Evolutionary conservation across 1,284 basidiomycete species (phyloP).

Genomic region (Ustilago bromivora): DNA sequence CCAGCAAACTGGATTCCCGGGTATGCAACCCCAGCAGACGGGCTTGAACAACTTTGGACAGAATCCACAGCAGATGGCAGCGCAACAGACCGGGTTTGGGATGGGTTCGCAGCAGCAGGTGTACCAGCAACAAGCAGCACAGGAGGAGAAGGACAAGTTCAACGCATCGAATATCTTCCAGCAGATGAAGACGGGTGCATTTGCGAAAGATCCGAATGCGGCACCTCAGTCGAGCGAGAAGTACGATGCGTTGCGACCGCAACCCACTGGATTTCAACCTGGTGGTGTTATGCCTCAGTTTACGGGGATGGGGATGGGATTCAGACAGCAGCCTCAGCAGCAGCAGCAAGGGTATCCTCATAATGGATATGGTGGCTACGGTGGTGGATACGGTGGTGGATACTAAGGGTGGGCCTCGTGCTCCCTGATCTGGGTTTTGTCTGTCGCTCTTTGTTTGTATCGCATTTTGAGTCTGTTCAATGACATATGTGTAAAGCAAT

Average conservation of each 20-base stretch:
- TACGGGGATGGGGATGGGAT: constrained; percentile 34
- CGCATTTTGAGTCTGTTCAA: constrained; percentile 5
- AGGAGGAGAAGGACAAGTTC: constrained; percentile 57
- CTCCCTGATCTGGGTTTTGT: neutral
- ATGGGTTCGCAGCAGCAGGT: constrained; percentile 49
- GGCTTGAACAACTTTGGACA: constrained; percentile 44
- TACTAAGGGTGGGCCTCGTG: constrained; percentile 11
- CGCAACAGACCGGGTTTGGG: constrained; percentile 58
- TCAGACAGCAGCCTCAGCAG: constrained; percentile 34
- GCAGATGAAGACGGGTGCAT: constrained; percentile 65
- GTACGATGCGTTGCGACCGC: constrained; percentile 68
- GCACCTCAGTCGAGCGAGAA: constrained; percentile 62
- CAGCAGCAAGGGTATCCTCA: constrained; percentile 23
- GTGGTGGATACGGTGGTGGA: constrained; percentile 26
- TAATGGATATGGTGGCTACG: constrained; percentile 41
- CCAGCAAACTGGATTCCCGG: constrained; percentile 58
- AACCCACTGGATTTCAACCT: constrained; percentile 67
- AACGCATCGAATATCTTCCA: constrained; percentile 65
- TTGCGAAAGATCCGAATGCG: constrained; percentile 55
- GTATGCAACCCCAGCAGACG: constrained; percentile 50
- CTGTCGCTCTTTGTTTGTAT: constrained; percentile 5
- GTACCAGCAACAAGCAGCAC: constrained; percentile 42
- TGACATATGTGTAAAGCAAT: neutral
- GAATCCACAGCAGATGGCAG: constrained; percentile 49
- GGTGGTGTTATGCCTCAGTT: constrained; percentile 63